phyloP scores from a whole-genome alignment of 805 yeast species.

The Metschnikowia amazonensis region DNA sequence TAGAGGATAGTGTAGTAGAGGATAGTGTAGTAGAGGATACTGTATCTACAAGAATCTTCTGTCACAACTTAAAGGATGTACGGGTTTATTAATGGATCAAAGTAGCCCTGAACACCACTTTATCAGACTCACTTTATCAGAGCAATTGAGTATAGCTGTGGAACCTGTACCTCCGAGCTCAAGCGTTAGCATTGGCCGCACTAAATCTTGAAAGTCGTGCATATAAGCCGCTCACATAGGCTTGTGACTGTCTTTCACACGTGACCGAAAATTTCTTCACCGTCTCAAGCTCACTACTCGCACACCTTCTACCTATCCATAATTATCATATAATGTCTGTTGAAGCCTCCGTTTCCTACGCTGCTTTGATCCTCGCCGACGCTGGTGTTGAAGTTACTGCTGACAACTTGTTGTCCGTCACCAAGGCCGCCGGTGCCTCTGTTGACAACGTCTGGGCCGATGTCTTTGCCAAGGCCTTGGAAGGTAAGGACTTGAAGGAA shows the following conservation, averaged over 20 bases:
- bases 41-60: no score
- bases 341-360: constrained; percentile 94
- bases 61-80: no score
- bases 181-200: no score
- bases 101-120: no score
- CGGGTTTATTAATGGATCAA: no score
- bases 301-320: neutral
- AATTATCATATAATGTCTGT: constrained; percentile 57
- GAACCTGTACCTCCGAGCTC: no score
- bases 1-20: no score
- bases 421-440: constrained; percentile 78
- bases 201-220: no score
- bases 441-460: constrained; percentile 84
- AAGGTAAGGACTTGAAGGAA: constrained; percentile 79
- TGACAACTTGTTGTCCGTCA: constrained; percentile 74
- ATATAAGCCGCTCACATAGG: no score
- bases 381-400: constrained; percentile 91
- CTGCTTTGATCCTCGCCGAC: constrained; percentile 97
- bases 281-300: constrained; percentile 1
- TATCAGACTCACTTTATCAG: no score
- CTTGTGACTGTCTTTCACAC: constrained; percentile 15
- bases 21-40: no score
- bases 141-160: no score
- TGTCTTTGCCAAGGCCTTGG: constrained; percentile 83
- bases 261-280: constrained; percentile 15